Evolutionary conservation across 2,329 filamentous ascomycete species (phyloP), one percentile per base, ranked within the genome.

Genomic region (Penicillium glabrum): DNA sequence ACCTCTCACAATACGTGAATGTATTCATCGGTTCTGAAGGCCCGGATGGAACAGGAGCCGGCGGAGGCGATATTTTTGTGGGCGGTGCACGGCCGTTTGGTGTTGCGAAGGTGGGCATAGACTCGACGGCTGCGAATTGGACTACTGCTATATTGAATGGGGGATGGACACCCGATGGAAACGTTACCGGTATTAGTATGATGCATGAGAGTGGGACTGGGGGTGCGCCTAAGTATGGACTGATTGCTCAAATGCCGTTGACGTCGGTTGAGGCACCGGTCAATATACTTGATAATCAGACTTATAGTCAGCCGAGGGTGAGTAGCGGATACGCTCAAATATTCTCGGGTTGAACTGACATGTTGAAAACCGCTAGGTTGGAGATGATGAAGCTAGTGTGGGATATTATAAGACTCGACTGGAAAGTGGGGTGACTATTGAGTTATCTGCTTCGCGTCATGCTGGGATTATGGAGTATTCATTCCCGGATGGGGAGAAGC

Each of bases 371-470:
- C 16, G 1, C 33, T 56, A 71, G 69, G 47, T 68, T 51, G 77
- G 76, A 3, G 81, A 75, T 24, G 83, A 88, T 11, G 72, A 78
- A 11, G 85, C 86, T 1, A 77, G 77, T 44, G 86, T 87, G 1
- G 87, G 87, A 0, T 86, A 86, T 60, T 89, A 88, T 67, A 81
- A 80, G 47, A 80, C 89, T 46, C 82, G 78, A 0, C 71, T 90
- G 46, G 75, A 82, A 56, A 82, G 77, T 44, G 82, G 82, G 1
- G 78, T 89, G 50, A 75, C 79, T n/a, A 82, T 82, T 3, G 86
- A 89, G 61, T 86, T 88, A 78, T 89, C 87, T 0, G 80, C 82
- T 1, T 80, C 86, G 0, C 80, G 86, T n/a, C 86, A 85, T 63
- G 79, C 85, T 1, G 83, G 86, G 1, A 72, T 90, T 4, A 88